phyloP scores from a whole-genome alignment of 2,329 filamentous ascomycete species.

The Cytospora leucostoma region DNA sequence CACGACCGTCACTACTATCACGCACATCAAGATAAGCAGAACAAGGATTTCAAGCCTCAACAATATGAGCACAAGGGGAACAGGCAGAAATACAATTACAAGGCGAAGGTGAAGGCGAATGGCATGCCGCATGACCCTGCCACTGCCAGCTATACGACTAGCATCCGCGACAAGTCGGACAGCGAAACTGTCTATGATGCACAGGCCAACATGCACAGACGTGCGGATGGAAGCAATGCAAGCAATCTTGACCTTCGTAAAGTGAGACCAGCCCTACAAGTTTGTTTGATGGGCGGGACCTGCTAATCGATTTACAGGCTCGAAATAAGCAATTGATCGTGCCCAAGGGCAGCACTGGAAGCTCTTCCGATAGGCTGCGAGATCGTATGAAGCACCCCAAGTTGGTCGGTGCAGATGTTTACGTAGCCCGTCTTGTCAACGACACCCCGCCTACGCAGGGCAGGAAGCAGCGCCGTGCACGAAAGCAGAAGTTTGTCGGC shows the following conservation, averaged over 20 bases:
- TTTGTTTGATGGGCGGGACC: slow-evolving; percentile 22
- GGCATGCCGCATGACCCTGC: background rate
- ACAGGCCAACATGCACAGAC: background rate
- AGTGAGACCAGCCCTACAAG: background rate
- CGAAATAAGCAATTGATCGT: slow-evolving; percentile 29
- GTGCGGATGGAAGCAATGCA: background rate
- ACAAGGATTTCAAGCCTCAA: slow-evolving; percentile 32
- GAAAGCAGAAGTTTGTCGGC: background rate
- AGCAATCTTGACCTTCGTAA: slow-evolving; percentile 12
- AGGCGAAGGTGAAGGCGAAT: background rate
- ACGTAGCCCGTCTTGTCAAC: slow-evolving; percentile 46
- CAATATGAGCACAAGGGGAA: slow-evolving; percentile 32
- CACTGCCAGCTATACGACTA: background rate
- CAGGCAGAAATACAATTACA: slow-evolving; percentile 29
- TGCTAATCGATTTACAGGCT: slow-evolving; percentile 36
- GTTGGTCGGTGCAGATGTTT: slow-evolving; percentile 52
- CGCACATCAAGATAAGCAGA: slow-evolving; percentile 25
- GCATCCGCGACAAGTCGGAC: background rate
- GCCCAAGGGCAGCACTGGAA: slow-evolving; percentile 11
- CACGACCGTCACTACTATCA: slow-evolving; percentile 9
- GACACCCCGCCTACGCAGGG: background rate
- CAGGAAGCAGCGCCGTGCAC: background rate
- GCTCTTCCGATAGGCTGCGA: slow-evolving; percentile 29
- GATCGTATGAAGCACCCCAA: slow-evolving; percentile 48
- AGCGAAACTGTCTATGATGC: no score